Evolutionary conservation across 2,329 filamentous ascomycete species (phyloP), one percentile per base, ranked within the genome.

Genomic region (Aureobasidium sp.): DNA sequence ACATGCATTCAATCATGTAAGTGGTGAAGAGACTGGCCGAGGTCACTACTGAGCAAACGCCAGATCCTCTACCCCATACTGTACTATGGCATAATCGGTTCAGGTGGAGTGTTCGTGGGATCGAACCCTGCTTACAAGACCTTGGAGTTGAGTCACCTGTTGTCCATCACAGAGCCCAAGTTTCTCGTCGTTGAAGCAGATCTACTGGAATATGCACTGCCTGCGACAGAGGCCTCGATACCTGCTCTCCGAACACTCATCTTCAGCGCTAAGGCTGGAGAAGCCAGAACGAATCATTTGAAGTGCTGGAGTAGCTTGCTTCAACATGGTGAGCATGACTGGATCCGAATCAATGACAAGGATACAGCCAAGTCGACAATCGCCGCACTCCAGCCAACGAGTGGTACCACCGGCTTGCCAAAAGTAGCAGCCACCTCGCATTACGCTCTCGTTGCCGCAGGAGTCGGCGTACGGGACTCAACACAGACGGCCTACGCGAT

Each of bases 21-120:
- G n/a, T 36, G n/a, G 15, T 11, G 2, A 22, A 36, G 4, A 12
- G 7, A 8, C 2, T 8, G 7, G 9, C 37, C 14, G 29, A 6
- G 12, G 1, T 15, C 14, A n/a, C 20, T 9, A 17, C 29, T 52
- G n/a, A 52, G 27, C 15, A 6, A 6, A 15, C 15, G 48, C n/a
- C n/a, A 52, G 48, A 41, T 41, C 15, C 22, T 76, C 57, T 83
- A 82, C 62, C 74, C 76, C 6, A 71, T 82, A 42, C 65, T 83
- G 3, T 77, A 78, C 36, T 69, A 83, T 11, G 80, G 77, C 22
- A 78, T 81, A 56, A 75, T 81, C 64, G 79, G 78, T 25, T 75
- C 77, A 34, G 77, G 77, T 15, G 79, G 77, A 52, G 71, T 78
- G 37, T 81, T 79, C 68, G 78, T 79, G 64, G 80, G 79, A 17